Conservation (phyloP, 768 basidiomycete genomes). For the Boletus tomentosulus region DNA sequence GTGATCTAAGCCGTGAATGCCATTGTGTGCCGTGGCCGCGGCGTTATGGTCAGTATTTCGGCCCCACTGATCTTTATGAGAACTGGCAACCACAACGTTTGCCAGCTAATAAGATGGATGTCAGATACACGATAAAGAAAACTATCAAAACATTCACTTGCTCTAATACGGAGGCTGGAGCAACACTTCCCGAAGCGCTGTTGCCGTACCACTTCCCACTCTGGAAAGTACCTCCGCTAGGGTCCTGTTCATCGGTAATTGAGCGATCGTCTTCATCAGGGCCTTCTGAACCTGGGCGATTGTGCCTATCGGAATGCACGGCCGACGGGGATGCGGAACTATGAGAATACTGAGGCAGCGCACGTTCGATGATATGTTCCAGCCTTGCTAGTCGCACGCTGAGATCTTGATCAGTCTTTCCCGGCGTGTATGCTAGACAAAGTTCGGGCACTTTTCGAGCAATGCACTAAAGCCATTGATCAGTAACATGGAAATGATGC, state of each 20-base stretch:
- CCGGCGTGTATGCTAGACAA: constrained; percentile 85
- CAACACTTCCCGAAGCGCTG: constrained; percentile 79
- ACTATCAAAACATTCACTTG: constrained; percentile 48
- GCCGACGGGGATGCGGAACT: constrained; percentile 35
- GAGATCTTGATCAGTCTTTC: constrained; percentile 81
- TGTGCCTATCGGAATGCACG: constrained; percentile 32
- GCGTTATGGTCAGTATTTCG: constrained; percentile 9
- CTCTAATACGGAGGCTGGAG: constrained; percentile 73
- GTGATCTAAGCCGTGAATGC: constrained; percentile 23
- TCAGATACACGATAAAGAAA: constrained; percentile 19
- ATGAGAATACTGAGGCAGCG: constrained; percentile 69
- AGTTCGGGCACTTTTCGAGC: constrained; percentile 84
- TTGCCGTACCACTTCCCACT: constrained; percentile 85
- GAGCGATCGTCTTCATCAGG: constrained; percentile 67
- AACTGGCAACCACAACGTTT: constrained; percentile 45
- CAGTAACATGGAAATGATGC: constrained; percentile 6
- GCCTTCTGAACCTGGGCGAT: constrained; percentile 45
- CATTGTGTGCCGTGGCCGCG: constrained; percentile 17
- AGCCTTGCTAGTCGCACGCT: constrained; percentile 68
- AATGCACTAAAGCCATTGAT: constrained; percentile 51
- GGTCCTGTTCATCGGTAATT: constrained; percentile 74
- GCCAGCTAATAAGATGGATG: constrained; percentile 40
- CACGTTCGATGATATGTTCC: constrained; percentile 77
- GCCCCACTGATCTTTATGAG: constrained; percentile 30
- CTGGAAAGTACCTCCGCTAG: constrained; percentile 71